Evolutionary conservation across 108 stramenopile genomes (phyloP), one percentile per base, ranked within the genome.

Genomic region (Phaeodactylum tricornutum): DNA sequence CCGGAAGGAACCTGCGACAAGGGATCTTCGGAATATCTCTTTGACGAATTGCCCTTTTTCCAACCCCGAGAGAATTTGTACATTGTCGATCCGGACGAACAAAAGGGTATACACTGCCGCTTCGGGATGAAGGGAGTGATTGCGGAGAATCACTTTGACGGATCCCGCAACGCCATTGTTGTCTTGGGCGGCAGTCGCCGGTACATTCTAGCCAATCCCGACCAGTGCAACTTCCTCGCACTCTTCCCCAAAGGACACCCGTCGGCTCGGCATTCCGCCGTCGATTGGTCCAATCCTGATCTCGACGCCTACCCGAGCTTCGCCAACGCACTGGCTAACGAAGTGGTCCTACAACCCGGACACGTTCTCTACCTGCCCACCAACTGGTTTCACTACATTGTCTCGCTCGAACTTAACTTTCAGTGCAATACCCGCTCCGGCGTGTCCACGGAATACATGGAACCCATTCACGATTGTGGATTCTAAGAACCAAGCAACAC

Each of bases 381-480:
- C 17, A 59, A 68, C 61, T 96, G 92, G 90, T 92, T 97, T 55
- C 96, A 94, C 61, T 92, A 64, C 51, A 96, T 96, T 71, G 72
- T 94, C 37, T 82, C 75, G 46, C 49, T 96, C 30, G 81, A 82
- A 29, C 53, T 92, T 32, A 98, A 98, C 62, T 90, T 71, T 55
- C 97, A 98, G 66, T 96, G 94, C 74, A 98, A 96, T 61, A 82
- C 94, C 22, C 60, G 92, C 35, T 78, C 76, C 7, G 89, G 89
- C 7, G 69, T 75, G n/a, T 62, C 17, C 2, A 11, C 23, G 7
- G 37, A 55, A 15, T 43, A 43, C 21, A 4, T 22, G 41, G 3
- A 25, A 9, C 26, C 16, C 40, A 42, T 55, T n/a, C 40, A 26
- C 3, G 27, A 55, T 2, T 55, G 53, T 43, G 53, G 53, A 27